Percentiles rank a stretch among this genome's conserved stretches.
Conservation (phyloP, 176 grass and related monocot genomes). For the Rhynchospora breviuscula region DNA sequence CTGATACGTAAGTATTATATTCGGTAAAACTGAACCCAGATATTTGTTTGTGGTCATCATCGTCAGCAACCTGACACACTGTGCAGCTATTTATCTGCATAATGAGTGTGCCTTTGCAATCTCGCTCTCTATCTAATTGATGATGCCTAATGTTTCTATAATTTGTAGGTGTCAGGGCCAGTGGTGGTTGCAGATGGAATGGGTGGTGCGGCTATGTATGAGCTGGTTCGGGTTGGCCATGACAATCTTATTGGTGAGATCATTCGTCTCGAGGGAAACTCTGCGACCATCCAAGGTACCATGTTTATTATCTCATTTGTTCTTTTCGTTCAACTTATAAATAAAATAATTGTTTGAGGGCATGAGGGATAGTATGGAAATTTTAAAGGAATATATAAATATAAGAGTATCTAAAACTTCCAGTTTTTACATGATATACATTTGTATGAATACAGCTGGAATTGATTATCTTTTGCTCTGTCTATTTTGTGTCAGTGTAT, state of each 20-base stretch:
- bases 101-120: background rate
- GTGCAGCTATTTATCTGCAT: background rate
- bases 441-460: background rate
- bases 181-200: constrained; percentile 88
- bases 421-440: background rate
- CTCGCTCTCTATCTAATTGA: background rate
- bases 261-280: constrained; percentile 89
- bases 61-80: background rate
- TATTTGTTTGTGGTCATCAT: background rate
- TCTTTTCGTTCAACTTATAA: background rate
- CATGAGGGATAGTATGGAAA: background rate
- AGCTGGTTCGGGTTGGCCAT: constrained; percentile 76
- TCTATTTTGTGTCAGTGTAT: constrained; percentile 46
- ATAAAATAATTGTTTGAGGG: background rate
- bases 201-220: constrained; percentile 85
- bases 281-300: constrained; percentile 76
- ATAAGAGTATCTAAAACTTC: background rate
- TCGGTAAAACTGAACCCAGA: background rate
- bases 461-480: background rate
- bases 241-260: constrained; percentile 83
- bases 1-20: background rate
- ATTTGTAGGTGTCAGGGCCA: constrained; percentile 65
- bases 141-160: background rate
- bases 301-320: background rate
- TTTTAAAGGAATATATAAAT: background rate